Evolutionary conservation across 306 rosid genomes (phyloP), one percentile per base, ranked within the genome.

Genomic region (Quercus suber): DNA sequence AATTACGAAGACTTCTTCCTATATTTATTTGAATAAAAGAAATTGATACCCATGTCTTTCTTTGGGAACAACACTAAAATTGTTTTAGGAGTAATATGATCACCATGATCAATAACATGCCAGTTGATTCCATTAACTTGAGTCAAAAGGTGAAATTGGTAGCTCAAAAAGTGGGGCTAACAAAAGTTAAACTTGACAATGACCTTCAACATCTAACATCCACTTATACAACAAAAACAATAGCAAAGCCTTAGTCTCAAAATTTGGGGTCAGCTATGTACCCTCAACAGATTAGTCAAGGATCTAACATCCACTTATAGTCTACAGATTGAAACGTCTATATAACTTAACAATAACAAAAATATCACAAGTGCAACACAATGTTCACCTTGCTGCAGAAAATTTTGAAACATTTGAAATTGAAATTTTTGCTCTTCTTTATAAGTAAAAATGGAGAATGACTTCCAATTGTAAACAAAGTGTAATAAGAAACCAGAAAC

Each of bases 391-490:
- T 43, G 67, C 55, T 21, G 45, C 71, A 31, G 52, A 55, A 80
- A 78, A 51, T 82, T 35, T 69, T 59, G 49, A 76, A 67, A 20
- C 51, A 75, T 41, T 25, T 49, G 53, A 49, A 10, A 49, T 49
- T 49, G 53, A 49, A 49, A 10, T 49, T 49, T 49, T 49, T 49
- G 13, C 53, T 49, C 15, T 49, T 49, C 15, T 49, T 49, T 49
- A 12, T 49, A 49, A 49, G 53, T 49, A 49, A 49, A 49, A 49
- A 49, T 49, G 14, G 53, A 78, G 69, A 82, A 51, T 15, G 61
- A 59, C 56, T 77, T 73, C 55, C 71, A 75, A 75, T 69, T 56
- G 68, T 73, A 63, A 74, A 79, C 71, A 78, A 45, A 31, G 17
- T 4, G 37, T 64, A 68, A 65, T 9, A 43, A 59, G 8, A 74